These are phyloP conservation scores for Circinella minor DNA, from an alignment of 371 early-diverging fungal genomes.

Conservation along the genomic window DNA sequence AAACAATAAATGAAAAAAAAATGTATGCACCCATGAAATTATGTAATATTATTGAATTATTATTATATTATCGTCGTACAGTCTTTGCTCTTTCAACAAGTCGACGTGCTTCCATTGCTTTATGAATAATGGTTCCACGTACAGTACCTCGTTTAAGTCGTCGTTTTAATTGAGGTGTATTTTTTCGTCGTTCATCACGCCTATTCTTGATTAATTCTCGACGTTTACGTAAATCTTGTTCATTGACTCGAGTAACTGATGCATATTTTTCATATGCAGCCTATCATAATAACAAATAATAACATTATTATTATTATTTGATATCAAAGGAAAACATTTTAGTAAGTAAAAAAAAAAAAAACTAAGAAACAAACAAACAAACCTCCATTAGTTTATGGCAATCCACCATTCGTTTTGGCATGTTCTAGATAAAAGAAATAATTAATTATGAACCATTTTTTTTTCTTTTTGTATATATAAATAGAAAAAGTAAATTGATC, in stretches of 20 bases:
- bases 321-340: no score
- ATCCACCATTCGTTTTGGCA: constrained; percentile 76
- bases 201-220: constrained; percentile 54
- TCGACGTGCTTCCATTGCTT: constrained; percentile 49
- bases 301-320: no score
- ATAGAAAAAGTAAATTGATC: constrained; percentile 49
- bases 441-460: background rate
- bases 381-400: constrained; percentile 75
- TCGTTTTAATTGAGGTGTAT: constrained; percentile 28
- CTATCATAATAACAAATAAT: constrained; percentile 8
- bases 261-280: constrained; percentile 56
- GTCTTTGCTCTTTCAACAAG: constrained; percentile 53
- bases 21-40: no score
- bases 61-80: constrained; percentile 25
- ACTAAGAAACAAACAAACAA: background rate
- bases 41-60: background rate
- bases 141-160: constrained; percentile 39
- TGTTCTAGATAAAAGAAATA: constrained; percentile 49
- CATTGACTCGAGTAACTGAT: constrained; percentile 53
- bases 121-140: constrained; percentile 43
- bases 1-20: no score
- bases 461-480: constrained; percentile 43
- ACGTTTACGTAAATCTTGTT: constrained; percentile 59
- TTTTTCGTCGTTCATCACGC: constrained; percentile 46
- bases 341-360: background rate